Conservation (phyloP, 345 rosid genomes). For the Noccaea caerulescens region DNA sequence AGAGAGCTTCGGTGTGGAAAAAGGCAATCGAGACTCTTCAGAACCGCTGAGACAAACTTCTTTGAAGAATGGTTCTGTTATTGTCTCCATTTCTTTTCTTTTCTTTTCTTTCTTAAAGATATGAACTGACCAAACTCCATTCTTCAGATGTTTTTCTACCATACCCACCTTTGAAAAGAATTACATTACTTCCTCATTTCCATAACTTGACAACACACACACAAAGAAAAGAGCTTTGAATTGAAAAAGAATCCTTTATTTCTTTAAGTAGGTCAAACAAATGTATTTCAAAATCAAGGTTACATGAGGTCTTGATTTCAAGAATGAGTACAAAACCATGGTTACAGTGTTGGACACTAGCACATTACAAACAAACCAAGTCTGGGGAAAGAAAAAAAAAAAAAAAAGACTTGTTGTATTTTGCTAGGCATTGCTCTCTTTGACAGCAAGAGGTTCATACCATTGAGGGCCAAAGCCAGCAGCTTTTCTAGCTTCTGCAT, state of each 20-base stretch:
- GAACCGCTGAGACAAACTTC: slow-evolving; percentile 55
- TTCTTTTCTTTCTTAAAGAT: slow-evolving; percentile 17
- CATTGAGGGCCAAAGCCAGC: slow-evolving; percentile 87
- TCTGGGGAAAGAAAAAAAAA: background rate
- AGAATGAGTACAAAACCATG: slow-evolving; percentile 25
- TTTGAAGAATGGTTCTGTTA: slow-evolving; percentile 18
- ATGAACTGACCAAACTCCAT: slow-evolving; percentile 32
- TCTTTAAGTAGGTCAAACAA: slow-evolving; percentile 13
- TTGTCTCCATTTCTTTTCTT: slow-evolving; percentile 8
- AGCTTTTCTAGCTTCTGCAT: slow-evolving; percentile 82
- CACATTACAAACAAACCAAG: slow-evolving; percentile 28
- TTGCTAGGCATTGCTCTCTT: slow-evolving; percentile 43
- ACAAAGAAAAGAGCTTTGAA: background rate
- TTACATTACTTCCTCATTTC: slow-evolving; percentile 14
- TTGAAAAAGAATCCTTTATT: slow-evolving; percentile 3
- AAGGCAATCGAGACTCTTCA: slow-evolving; percentile 94
- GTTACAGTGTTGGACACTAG: slow-evolving; percentile 8
- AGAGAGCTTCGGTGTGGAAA: slow-evolving; percentile 92
- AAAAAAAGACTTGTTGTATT: background rate
- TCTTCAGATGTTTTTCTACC: slow-evolving; percentile 28
- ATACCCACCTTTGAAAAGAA: slow-evolving; percentile 5
- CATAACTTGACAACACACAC: slow-evolving; percentile 8
- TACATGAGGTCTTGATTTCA: slow-evolving; percentile 22
- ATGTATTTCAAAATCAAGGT: slow-evolving; percentile 25
- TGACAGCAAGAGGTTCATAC: slow-evolving; percentile 86